Percentiles rank a stretch among this genome's conserved stretches.
These are phyloP conservation scores for Prunus kanzakura DNA, from an alignment of 306 rosid genomes.

Conservation along the genomic window DNA sequence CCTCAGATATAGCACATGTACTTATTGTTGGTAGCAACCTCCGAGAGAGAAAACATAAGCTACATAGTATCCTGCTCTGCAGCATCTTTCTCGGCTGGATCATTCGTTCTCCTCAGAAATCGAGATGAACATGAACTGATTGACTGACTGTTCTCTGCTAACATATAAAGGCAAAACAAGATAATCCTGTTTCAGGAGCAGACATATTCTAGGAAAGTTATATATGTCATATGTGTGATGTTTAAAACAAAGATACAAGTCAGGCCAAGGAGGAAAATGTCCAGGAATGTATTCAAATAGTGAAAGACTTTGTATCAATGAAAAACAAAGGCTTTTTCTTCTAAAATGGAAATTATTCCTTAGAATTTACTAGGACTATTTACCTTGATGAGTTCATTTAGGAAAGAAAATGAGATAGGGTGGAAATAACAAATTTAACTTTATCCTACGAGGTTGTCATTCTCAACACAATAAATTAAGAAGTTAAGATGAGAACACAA, in stretches of 20 bases:
- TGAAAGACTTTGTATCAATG: neutral
- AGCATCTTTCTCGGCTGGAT: constrained; percentile 32
- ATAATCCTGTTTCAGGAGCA: constrained; percentile 51
- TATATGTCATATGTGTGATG: neutral
- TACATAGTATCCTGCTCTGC: constrained; percentile 50
- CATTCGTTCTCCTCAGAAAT: constrained; percentile 53
- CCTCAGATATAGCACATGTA: too few relatives aligned
- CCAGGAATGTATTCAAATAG: neutral
- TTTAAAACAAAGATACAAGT: neutral
- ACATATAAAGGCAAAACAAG: constrained; percentile 72
- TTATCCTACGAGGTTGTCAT: too few relatives aligned
- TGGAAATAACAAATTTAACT: too few relatives aligned
- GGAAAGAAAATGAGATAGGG: too few relatives aligned
- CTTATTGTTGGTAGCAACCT: too few relatives aligned
- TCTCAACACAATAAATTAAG: too few relatives aligned
- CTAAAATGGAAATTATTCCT: too few relatives aligned
- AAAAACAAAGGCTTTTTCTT: neutral
- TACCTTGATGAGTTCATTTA: too few relatives aligned
- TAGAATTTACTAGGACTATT: too few relatives aligned
- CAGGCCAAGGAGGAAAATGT: neutral
- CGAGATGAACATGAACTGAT: constrained; percentile 30
- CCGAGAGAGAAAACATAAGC: constrained; percentile 1
- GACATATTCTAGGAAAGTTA: constrained; percentile 4
- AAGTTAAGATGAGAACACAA: too few relatives aligned
- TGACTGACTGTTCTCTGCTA: constrained; percentile 42